Evolutionary conservation across 495 filamentous ascomycete genomes (phyloP), one percentile per base, ranked within the genome.

Genomic region (Penicillium lagena): DNA sequence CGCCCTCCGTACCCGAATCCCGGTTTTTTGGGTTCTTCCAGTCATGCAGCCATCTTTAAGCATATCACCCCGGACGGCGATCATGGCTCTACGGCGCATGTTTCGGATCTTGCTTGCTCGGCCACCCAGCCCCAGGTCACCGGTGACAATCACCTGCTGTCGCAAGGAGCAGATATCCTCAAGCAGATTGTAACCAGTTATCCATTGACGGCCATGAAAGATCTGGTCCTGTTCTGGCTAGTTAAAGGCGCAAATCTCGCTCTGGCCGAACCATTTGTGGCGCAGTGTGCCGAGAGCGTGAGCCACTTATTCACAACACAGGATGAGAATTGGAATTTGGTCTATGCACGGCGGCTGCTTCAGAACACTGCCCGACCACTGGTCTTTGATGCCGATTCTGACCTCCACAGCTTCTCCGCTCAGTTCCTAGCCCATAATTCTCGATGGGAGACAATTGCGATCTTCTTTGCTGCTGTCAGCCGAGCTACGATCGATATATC

Each of bases 361-460:
- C 47, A 57, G 9, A 70, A 70, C 37, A 64, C 65, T 6, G 54
- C 53, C 15, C 56, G 50, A 11, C 63, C 58, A 12, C 37, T 72
- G 22, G 40, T 51, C 2, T 51, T 64, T n/a, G 39, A 54, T 17
- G 40, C 35, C 8, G 36, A 42, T 1, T 51, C 59, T 11, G 56
- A 54, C 17, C 34, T 68, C 10, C 33, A 44, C 7, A 40, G 45
- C 17, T 72, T 67, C 33, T 55, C 55, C 11, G 50, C 46, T 12
- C 62, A 72, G 39, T 66, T 70, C 12, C 37, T 61, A 6, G 43
- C 58, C 28, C 52, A 59, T n/a, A 60, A 66, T 49, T 39, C 52
- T 5, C 60, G 69, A 12, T 72, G 69, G 69, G 69, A 72, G 32
- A 70, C 64, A 0, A 39, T 72, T 12, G 69, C 66, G 0, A 54